Percentiles rank a stretch among this genome's conserved stretches.
phyloP scores from a whole-genome alignment of 371 early-diverging fungal species.

The Apophysomyces trapeziformis region DNA sequence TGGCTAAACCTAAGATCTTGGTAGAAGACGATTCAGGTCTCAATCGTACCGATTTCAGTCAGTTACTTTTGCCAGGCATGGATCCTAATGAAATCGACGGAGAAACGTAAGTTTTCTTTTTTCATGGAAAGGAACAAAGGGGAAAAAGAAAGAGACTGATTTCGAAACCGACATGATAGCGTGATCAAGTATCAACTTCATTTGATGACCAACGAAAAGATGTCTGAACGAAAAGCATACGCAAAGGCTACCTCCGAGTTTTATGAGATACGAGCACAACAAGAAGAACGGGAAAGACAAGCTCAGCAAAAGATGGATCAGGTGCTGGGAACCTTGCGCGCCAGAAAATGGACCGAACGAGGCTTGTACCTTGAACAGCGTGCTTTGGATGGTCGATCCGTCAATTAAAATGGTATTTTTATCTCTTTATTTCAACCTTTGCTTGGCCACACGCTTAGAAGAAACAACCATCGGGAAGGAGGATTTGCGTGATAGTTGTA shows the following conservation, averaged over 20 bases:
- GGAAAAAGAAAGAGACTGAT: not conserved
- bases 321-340: conserved; percentile 24
- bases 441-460: not conserved
- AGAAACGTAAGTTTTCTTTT: conserved; percentile 63
- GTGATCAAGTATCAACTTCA: conserved; percentile 80
- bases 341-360: conserved; percentile 39
- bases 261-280: conserved; percentile 71
- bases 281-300: conserved; percentile 72
- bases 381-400: conserved; percentile 23
- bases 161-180: conserved; percentile 35
- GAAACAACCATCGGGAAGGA: not conserved
- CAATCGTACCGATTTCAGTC: conserved; percentile 52
- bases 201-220: conserved; percentile 66
- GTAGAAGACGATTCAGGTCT: conserved; percentile 59
- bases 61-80: conserved; percentile 53
- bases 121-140: too few species aligned
- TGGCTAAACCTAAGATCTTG: conserved; percentile 67
- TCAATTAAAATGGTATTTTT: not conserved
- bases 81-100: conserved; percentile 62
- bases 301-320: conserved; percentile 58
- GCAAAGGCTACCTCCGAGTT: conserved; percentile 72
- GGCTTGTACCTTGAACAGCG: conserved; percentile 43
- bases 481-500: not conserved
- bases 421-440: not conserved
- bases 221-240: conserved; percentile 77